Conservation (phyloP, 1,284 basidiomycete species). For the Microbotryum violaceum region DNA sequence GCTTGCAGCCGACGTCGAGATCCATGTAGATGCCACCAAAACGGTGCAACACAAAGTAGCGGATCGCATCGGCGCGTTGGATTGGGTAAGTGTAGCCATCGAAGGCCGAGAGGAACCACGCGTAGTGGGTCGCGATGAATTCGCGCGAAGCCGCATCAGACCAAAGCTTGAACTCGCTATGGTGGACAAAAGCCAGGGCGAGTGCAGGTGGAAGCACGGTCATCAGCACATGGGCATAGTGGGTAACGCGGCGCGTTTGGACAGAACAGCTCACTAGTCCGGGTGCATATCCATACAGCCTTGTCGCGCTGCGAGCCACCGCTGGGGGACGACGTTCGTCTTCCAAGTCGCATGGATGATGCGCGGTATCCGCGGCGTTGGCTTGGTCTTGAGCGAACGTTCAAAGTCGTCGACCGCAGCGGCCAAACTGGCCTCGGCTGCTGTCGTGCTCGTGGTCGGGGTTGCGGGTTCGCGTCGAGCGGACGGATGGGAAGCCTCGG, state of each 20-base stretch:
- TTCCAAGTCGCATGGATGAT: slow-evolving; percentile 99
- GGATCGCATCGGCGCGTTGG: slow-evolving; percentile 93
- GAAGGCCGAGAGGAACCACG: slow-evolving; percentile 87
- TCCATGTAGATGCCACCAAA: slow-evolving; percentile 96
- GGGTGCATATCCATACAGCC: slow-evolving; percentile 46
- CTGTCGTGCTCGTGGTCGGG: slow-evolving; percentile 3
- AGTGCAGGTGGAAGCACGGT: not conserved
- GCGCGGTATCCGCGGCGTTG: slow-evolving; percentile 66
- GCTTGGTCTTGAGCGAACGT: slow-evolving; percentile 49
- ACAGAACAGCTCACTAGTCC: slow-evolving; percentile 66
- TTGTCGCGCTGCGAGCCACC: slow-evolving; percentile 57
- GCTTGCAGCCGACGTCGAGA: slow-evolving; percentile 88
- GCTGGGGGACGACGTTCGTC: slow-evolving; percentile 70
- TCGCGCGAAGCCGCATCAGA: slow-evolving; percentile 82
- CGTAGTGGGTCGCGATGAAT: slow-evolving; percentile 80
- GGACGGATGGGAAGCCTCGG: not conserved
- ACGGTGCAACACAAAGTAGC: slow-evolving; percentile 93
- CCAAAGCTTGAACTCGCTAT: slow-evolving; percentile 93
- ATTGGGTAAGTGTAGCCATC: slow-evolving; percentile 89
- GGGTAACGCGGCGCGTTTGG: not conserved
- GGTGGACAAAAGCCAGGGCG: not conserved
- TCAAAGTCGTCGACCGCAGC: slow-evolving; percentile 43
- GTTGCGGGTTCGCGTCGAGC: no score
- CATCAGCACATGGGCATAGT: not conserved
- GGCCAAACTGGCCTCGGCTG: slow-evolving; percentile 41